Percentiles rank a stretch among this genome's conserved stretches.
phyloP scores from a whole-genome alignment of 108 stramenopile genomes.

The Skeletonema costatum region DNA sequence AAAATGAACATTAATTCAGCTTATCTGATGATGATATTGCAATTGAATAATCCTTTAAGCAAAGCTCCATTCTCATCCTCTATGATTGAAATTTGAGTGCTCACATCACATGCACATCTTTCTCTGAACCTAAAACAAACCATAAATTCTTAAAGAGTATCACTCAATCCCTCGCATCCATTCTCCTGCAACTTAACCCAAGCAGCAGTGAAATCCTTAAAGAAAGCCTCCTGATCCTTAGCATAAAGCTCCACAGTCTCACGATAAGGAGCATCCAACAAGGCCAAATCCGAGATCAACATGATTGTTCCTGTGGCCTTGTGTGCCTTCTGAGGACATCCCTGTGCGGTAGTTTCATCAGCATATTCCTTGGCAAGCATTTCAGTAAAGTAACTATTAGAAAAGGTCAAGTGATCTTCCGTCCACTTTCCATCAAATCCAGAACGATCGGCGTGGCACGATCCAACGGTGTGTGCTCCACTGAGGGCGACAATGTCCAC shows the following conservation, averaged over 20 bases:
- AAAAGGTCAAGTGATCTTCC: slow-evolving; percentile 37
- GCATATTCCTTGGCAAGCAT: slow-evolving; percentile 48
- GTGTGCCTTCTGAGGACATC: slow-evolving; percentile 45
- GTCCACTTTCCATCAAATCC: slow-evolving; percentile 69
- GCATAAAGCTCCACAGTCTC: slow-evolving; percentile 43
- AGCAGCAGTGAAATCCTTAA: slow-evolving; percentile 30
- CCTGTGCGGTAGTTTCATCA: slow-evolving; percentile 38
- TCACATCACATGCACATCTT: background rate
- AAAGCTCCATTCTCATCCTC: background rate
- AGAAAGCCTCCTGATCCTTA: slow-evolving; percentile 39
- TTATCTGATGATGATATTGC: background rate
- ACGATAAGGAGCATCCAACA: slow-evolving; percentile 44
- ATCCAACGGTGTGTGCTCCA: slow-evolving; percentile 73
- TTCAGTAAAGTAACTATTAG: slow-evolving; percentile 57
- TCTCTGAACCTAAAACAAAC: background rate
- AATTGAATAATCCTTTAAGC: background rate
- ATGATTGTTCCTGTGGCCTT: slow-evolving; percentile 32
- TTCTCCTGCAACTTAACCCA: slow-evolving; percentile 58
- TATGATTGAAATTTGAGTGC: background rate
- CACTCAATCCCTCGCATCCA: slow-evolving; percentile 41
- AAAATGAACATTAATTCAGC: background rate
- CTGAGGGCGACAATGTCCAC: slow-evolving; percentile 67
- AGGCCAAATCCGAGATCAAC: slow-evolving; percentile 50
- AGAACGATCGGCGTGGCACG: slow-evolving; percentile 58
- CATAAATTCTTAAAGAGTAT: slow-evolving; percentile 28